Percentiles rank a stretch among this genome's conserved stretches.
Conservation (phyloP, 139 green algal species). For the Chlamydomonas sphaeroides region DNA sequence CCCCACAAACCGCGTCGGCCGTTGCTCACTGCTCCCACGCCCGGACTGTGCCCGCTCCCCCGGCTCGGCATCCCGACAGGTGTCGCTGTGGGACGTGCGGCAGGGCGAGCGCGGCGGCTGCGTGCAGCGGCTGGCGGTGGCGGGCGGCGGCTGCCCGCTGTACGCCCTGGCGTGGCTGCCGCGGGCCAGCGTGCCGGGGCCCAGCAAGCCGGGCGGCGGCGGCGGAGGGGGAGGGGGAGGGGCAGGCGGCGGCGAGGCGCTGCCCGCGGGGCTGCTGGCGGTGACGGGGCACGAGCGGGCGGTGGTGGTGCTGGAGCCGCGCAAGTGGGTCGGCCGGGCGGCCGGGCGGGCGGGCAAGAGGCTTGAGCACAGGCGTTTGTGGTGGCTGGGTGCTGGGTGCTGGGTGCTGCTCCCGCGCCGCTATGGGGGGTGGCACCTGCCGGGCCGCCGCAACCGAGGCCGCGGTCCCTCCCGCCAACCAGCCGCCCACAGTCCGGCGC, state of each 20-base stretch:
- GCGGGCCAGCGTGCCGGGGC: neutral
- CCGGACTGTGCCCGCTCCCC: neutral
- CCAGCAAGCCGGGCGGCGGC: no score
- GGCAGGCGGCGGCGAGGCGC: neutral
- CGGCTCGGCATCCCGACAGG: slow-evolving; percentile 11
- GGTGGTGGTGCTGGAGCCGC: slow-evolving; percentile 44
- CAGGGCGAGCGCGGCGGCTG: slow-evolving; percentile 47
- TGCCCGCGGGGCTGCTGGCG: slow-evolving; percentile 28
- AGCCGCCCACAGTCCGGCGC: no score
- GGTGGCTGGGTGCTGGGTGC: no score
- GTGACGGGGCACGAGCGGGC: slow-evolving; percentile 36
- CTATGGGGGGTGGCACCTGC: no score
- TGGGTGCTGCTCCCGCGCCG: no score
- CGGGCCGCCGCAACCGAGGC: no score
- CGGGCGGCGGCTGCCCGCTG: slow-evolving; percentile 26
- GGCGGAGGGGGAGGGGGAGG: no score
- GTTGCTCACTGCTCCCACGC: neutral
- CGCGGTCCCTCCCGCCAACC: no score
- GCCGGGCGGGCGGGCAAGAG: neutral
- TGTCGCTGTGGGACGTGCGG: slow-evolving; percentile 48
- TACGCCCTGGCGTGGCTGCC: slow-evolving; percentile 40
- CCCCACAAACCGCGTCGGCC: no score
- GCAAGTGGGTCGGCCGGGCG: slow-evolving; percentile 21
- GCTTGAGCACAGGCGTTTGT: no score
- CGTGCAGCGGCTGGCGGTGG: slow-evolving; percentile 27